These are phyloP conservation scores for Cladophialophora immunda DNA, from an alignment of 2,329 filamentous ascomycete species.

Conservation along the genomic window DNA sequence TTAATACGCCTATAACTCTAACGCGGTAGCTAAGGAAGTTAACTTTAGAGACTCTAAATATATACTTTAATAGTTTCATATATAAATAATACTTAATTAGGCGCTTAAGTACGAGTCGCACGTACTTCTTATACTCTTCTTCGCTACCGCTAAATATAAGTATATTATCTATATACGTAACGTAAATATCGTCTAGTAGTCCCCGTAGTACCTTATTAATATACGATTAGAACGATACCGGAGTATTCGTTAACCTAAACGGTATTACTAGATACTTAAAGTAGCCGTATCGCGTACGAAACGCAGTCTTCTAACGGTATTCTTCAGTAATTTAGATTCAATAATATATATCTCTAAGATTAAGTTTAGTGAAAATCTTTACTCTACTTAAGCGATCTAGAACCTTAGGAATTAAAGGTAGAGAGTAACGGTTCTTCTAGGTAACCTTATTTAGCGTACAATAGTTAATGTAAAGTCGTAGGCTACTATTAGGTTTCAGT, in stretches of 20 bases:
- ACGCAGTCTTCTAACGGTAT: conserved; percentile 47
- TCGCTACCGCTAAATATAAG: too few relatives aligned
- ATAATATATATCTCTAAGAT: conserved; percentile 42
- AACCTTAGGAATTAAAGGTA: conserved; percentile 43
- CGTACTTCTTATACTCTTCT: too few relatives aligned
- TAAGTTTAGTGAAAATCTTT: conserved; percentile 39
- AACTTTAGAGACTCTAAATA: neutral
- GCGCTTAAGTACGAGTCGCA: too few relatives aligned
- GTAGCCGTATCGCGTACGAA: too few relatives aligned
- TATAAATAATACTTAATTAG: too few relatives aligned
- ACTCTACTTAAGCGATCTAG: conserved; percentile 36
- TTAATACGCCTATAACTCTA: neutral
- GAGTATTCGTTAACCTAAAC: too few relatives aligned
- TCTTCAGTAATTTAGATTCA: conserved; percentile 40
- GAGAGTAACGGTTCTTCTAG: conserved; percentile 43
- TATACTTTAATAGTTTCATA: neutral
- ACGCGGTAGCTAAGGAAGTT: neutral
- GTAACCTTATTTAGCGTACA: conserved; percentile 44
- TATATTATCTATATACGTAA: too few relatives aligned
- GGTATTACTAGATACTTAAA: too few relatives aligned
- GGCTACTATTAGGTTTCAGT: neutral
- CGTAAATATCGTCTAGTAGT: too few relatives aligned
- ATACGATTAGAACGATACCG: too few relatives aligned
- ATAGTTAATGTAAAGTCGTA: conserved; percentile 45
- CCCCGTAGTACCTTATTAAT: too few relatives aligned